Evolutionary conservation across 2,329 filamentous ascomycete genomes (phyloP), one percentile per base, ranked within the genome.

Genomic region (Fragosphaeria purpurea): DNA sequence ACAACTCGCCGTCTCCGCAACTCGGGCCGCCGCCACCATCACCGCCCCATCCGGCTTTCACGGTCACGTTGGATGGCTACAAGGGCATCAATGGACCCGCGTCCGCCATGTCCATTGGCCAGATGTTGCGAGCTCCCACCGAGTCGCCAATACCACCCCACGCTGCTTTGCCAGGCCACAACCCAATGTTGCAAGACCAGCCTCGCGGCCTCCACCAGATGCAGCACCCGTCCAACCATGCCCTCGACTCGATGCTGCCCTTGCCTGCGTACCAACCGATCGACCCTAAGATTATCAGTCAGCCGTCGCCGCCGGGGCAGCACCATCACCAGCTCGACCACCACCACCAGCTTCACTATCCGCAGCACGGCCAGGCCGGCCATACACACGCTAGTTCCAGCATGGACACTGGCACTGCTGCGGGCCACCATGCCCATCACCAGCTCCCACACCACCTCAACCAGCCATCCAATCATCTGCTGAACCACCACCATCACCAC

Each of bases 251-350:
- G 4, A 53, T 57, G 53, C 44, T 58, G 7, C 39, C 55, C 57
- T 52, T 59, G 22, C 62, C 30, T 11, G 60, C 60, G 38, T 64
- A 65, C 59, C 74, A 78, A 48, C 77, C 76, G 32, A 79, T 80
- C 61, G 76, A 80, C 59, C 76, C 77, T n/a, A 75, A 76, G 56
- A 79, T 80, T 49, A 79, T 79, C 57, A 72, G 67, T 44, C 70
- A 73, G 47, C 58, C 65, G 1, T 56, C 61, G 2, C 59, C 58
- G 31, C 60, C 63, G 39, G 59, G 62, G 33, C 57, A 54, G 33
- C 62, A 57, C 43, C 59, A 60, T 7, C 60, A 63, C 6, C 45
- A 13, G 31, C 37, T 10, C 37, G 61, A 64, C 51, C 60, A 62
- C 47, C 56, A 55, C 43, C 48, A 47, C 22, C 48, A 46, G 38